Percentiles rank a stretch among this genome's conserved stretches.
Evolutionary conservation across 2,329 filamentous ascomycete species (phyloP).

Genomic region (Arthrobotrys musiformis): DNA sequence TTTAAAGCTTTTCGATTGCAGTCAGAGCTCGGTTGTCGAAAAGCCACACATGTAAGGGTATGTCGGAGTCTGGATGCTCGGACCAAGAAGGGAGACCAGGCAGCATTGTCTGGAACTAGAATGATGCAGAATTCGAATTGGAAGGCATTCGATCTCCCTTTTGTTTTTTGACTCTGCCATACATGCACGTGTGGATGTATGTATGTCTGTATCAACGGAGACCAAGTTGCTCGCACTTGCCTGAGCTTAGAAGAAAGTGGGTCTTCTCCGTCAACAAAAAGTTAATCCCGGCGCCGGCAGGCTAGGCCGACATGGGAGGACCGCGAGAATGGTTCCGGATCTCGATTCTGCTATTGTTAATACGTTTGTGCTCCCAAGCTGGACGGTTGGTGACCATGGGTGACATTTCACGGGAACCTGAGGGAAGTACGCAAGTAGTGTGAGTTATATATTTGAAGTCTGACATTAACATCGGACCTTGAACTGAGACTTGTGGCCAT

Average conservation of each 20-base stretch:
- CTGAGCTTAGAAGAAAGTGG: slow-evolving; percentile 21
- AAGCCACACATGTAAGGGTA: slow-evolving; percentile 9
- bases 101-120: not conserved
- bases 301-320: slow-evolving; percentile 30
- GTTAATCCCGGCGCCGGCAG: slow-evolving; percentile 54
- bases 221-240: not conserved
- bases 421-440: not conserved
- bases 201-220: not conserved
- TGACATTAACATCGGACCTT: not conserved
- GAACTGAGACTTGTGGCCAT: slow-evolving; percentile 5
- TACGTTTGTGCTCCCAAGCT: slow-evolving; percentile 14
- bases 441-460: slow-evolving; percentile 15
- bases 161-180: not conserved
- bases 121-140: not conserved
- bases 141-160: not conserved
- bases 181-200: not conserved
- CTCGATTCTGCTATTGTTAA: slow-evolving; percentile 25
- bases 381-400: not conserved
- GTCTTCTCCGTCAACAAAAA: slow-evolving; percentile 45
- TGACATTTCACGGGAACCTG: slow-evolving; percentile 4
- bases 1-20: not conserved
- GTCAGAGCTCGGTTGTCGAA: not conserved
- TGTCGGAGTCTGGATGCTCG: not conserved
- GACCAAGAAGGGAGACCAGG: not conserved
- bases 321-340: slow-evolving; percentile 41